phyloP scores from a whole-genome alignment of 306 rosid genomes.

The Chamaecrista fasciculata region DNA sequence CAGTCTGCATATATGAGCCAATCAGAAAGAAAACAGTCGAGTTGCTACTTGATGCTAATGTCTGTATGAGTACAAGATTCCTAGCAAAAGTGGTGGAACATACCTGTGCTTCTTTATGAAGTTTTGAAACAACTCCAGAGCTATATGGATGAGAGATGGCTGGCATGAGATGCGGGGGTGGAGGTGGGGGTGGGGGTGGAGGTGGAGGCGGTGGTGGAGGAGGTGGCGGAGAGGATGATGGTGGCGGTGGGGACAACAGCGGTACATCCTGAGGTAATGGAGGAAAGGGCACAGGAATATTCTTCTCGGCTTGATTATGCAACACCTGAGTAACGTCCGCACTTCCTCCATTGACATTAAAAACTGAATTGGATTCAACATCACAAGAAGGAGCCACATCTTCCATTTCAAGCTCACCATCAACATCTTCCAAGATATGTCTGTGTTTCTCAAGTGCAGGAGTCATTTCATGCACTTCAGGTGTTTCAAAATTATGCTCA shows the following conservation, averaged over 20 bases:
- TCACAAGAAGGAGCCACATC: constrained; percentile 91
- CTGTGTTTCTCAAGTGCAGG: constrained; percentile 61
- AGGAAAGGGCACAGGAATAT: constrained; percentile 47
- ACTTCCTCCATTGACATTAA: constrained; percentile 40
- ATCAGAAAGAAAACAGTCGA: constrained; percentile 23
- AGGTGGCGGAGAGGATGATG: constrained; percentile 67
- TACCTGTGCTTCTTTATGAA: constrained; percentile 56
- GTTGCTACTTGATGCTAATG: constrained; percentile 18
- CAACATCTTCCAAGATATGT: constrained; percentile 92
- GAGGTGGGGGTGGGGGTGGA: constrained; percentile 37
- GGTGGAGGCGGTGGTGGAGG: constrained; percentile 46
- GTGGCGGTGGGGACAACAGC: constrained; percentile 69
- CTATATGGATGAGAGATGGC: constrained; percentile 43
- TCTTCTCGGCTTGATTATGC: constrained; percentile 44
- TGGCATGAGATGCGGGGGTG: constrained; percentile 28
- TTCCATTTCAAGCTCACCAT: constrained; percentile 99
- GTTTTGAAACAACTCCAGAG: constrained; percentile 49
- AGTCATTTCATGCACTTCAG: constrained; percentile 43
- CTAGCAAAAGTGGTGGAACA: constrained; percentile 25
- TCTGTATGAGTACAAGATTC: constrained; percentile 7
- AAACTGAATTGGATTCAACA: constrained; percentile 49
- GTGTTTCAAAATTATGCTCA: constrained; percentile 56
- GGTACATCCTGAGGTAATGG: constrained; percentile 67
- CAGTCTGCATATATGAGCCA: constrained; percentile 47
- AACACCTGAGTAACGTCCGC: constrained; percentile 17